Evolutionary conservation across 108 stramenopile species (phyloP).

Genomic region (Poteriospumella lacustris): DNA sequence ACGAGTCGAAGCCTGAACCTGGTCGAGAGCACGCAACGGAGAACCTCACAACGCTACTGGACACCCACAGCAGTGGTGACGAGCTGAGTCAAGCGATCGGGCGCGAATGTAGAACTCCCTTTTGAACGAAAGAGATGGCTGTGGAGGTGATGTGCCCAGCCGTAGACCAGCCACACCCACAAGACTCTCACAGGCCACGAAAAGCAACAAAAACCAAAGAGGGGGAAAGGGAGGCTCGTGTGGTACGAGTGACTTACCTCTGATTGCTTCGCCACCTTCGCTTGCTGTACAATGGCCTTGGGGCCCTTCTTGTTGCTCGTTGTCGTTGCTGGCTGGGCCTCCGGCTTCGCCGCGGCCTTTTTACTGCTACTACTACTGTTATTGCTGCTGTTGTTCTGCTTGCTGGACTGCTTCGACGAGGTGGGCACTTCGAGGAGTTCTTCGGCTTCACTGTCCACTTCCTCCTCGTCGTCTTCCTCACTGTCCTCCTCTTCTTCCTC

Average conservation of each 20-base stretch:
- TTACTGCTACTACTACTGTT: neutral
- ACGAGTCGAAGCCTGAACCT: too few relatives aligned
- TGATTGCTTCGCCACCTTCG: neutral
- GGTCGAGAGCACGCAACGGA: too few relatives aligned
- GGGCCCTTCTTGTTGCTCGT: neutral
- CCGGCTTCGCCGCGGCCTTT: neutral
- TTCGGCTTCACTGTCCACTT: too few relatives aligned
- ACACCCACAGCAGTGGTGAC: too few relatives aligned
- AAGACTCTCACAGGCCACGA: neutral
- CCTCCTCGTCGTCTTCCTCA: too few relatives aligned
- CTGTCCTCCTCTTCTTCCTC: neutral
- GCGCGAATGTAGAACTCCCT: constrained; percentile 1
- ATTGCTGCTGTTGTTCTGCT: neutral
- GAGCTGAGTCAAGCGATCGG: too few relatives aligned
- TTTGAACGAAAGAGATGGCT: constrained; percentile 20
- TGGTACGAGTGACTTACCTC: neutral
- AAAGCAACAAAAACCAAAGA: neutral
- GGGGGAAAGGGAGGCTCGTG: neutral
- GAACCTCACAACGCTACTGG: too few relatives aligned
- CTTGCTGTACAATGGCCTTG: neutral
- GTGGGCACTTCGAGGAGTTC: constrained; percentile 37
- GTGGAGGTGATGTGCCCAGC: too few relatives aligned
- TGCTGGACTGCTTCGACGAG: neutral
- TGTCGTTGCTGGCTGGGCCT: neutral
- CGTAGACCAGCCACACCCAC: neutral